Percentiles rank a stretch among this genome's conserved stretches.
These are phyloP conservation scores for Sporisorium exsertum DNA, from an alignment of 1,284 basidiomycete species.

Conservation along the genomic window DNA sequence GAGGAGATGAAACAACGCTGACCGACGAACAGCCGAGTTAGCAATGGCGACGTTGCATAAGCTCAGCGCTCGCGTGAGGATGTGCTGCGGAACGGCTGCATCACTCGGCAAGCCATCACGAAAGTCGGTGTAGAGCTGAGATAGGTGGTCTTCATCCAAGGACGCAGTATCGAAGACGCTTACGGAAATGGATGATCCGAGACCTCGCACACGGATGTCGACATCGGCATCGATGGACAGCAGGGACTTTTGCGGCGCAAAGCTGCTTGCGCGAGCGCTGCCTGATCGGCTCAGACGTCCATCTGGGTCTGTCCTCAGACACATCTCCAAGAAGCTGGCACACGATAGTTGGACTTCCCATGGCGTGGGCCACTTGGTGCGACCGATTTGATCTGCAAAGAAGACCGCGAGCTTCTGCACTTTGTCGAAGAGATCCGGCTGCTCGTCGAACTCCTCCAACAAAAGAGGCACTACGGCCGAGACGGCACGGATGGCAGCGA, in stretches of 20 bases:
- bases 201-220: constrained; percentile 88
- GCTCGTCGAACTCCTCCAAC: constrained; percentile 13
- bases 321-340: constrained; percentile 74
- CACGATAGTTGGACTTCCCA: constrained; percentile 70
- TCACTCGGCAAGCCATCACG: constrained; percentile 37
- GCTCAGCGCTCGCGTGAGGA: constrained; percentile 82
- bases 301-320: constrained; percentile 65
- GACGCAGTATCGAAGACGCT: constrained; percentile 71
- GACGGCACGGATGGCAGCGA: constrained; percentile 25
- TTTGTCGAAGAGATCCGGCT: constrained; percentile 41
- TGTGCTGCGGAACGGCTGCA: constrained; percentile 76
- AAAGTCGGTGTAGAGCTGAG: constrained; percentile 42
- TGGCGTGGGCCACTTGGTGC: constrained; percentile 29
- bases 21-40: constrained; percentile 83
- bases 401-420: constrained; percentile 38
- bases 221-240: constrained; percentile 72
- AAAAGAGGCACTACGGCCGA: constrained; percentile 23
- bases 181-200: constrained; percentile 77
- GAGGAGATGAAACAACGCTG: constrained; percentile 86
- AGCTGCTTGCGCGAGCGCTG: constrained; percentile 12
- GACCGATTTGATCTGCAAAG: constrained; percentile 39
- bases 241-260: constrained; percentile 18
- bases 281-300: constrained; percentile 12
- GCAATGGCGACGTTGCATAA: constrained; percentile 86
- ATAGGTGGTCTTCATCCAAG: constrained; percentile 17